These are phyloP conservation scores for Candida arabinofermentans DNA, from an alignment of 805 yeast genomes.

Conservation along the genomic window DNA sequence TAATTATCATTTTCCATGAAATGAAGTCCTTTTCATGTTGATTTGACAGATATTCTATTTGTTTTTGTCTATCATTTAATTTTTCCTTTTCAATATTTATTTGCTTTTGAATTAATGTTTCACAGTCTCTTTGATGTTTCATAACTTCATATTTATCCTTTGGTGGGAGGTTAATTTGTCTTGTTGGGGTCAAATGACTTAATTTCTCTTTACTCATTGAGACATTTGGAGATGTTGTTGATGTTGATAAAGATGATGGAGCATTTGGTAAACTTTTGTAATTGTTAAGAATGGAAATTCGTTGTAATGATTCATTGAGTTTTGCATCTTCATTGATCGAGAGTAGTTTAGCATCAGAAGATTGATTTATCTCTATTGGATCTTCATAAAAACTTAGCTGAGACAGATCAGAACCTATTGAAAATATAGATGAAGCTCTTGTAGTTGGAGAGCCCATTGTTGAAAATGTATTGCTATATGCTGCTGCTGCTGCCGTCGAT, in stretches of 20 bases:
- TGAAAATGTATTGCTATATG: constrained; percentile 10
- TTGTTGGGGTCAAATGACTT: constrained; percentile 41
- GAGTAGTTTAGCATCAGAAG: constrained; percentile 34
- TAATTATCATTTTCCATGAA: constrained; percentile 41
- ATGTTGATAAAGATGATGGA: not conserved
- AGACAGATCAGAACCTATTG: constrained; percentile 30
- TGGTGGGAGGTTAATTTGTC: constrained; percentile 68
- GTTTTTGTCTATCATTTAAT: constrained; percentile 28
- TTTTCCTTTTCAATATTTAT: constrained; percentile 35
- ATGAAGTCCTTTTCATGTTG: constrained; percentile 35
- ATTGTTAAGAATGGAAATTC: constrained; percentile 29
- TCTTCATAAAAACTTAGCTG: constrained; percentile 22
- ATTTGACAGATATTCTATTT: constrained; percentile 31
- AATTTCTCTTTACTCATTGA: constrained; percentile 13
- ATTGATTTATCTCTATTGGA: constrained; percentile 18
- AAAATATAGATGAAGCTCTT: constrained; percentile 43
- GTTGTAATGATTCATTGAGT: constrained; percentile 35
- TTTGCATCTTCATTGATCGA: constrained; percentile 30
- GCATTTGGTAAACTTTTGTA: constrained; percentile 7
- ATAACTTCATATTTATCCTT: constrained; percentile 48
- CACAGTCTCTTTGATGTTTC: constrained; percentile 53
- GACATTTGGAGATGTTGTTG: constrained; percentile 1
- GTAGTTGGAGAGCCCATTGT: constrained; percentile 33
- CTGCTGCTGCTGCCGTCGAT: not conserved
- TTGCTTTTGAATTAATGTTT: constrained; percentile 39